Base-by-base conservation (phyloP, 2,329 filamentous ascomycete species). In the Neofusicoccum ribis region DNA sequence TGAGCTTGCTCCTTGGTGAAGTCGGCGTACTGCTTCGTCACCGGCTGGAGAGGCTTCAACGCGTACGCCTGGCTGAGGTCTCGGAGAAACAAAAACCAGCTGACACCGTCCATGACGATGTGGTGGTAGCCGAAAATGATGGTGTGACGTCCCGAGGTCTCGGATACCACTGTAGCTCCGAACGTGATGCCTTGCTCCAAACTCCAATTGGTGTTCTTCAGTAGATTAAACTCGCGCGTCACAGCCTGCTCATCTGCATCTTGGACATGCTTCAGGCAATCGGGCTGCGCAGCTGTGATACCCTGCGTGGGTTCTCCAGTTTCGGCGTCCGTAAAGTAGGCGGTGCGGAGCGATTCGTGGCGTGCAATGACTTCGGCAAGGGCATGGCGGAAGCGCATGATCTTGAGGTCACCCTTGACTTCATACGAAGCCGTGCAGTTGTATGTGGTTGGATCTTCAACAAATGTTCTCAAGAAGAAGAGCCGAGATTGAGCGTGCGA, bases 31-130 rank as follows among this genome's bases (percentile, higher is more conserved):
- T 81, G 79, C 2, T 67, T 56, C 1, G 70, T 69, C 23, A 65
- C 49, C 0, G 36, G 67, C 17, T 50, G 70, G 12, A 76, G 70
- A 3, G 36, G 51, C 15, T 66, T 52, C 12, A 74, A 72, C 1
- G 71, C 72, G 69, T 85, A 85, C 0, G 71, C 76, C 34, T 73
- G 77, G n/a, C 81, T 74, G 3, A 85, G 64, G 43, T 86, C 82
- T 0, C 66, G 34, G 12, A 83, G 64, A 17, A 86, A 72, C 2
- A 84, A 67, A 9, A 80, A 68, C 3, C 77, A 77, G 50, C 81
- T 82, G 43, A 79, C 66, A 0, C 80, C 82, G 67, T 86, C 84
- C 75, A 86, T 78, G 39, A 76, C 72, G 43, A 86, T 84, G 68
- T 85, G 83, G 65, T 85, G 83, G 51, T 75, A 77, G 1, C 73